Conservation (phyloP, 257 asterid species). For the Primulina eburnea region DNA sequence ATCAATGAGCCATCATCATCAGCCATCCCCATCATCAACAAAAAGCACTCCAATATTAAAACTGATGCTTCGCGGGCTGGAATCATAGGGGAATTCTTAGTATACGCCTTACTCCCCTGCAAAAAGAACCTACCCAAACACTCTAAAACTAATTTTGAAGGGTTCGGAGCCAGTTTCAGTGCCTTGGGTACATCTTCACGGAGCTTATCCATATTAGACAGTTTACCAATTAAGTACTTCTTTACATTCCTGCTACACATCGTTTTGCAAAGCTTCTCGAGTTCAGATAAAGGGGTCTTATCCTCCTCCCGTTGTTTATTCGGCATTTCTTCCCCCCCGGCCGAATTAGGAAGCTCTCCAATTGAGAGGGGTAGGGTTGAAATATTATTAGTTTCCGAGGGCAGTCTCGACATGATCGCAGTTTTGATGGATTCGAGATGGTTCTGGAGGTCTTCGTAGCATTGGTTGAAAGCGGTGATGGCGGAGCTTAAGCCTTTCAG, state of each 20-base stretch:
- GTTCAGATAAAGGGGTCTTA: slow-evolving; percentile 37
- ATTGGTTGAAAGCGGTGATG: slow-evolving; percentile 45
- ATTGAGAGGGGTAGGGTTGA: slow-evolving; percentile 18
- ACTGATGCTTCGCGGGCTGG: slow-evolving; percentile 68
- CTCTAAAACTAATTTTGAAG: slow-evolving; percentile 61
- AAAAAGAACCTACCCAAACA: slow-evolving; percentile 66
- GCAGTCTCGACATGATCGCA: slow-evolving; percentile 40
- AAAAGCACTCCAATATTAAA: slow-evolving; percentile 61
- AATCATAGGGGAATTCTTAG: slow-evolving; percentile 51
- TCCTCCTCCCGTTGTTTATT: slow-evolving; percentile 7
- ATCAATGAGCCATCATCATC: slow-evolving; percentile 18
- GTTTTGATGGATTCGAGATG: slow-evolving; percentile 52
- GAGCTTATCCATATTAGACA: slow-evolving; percentile 36
- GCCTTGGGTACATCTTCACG: slow-evolving; percentile 71
- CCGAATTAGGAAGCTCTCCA: background rate
- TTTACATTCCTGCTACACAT: slow-evolving; percentile 55
- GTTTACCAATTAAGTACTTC: slow-evolving; percentile 40
- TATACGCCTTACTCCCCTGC: slow-evolving; percentile 63
- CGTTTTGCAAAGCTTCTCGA: slow-evolving; percentile 46
- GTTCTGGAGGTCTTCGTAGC: slow-evolving; percentile 54
- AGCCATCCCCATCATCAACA: slow-evolving; percentile 56
- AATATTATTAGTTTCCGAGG: slow-evolving; percentile 24
- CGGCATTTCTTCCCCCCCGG: slow-evolving; percentile 21
- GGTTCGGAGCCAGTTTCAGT: slow-evolving; percentile 49
- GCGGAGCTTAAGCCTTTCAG: slow-evolving; percentile 49